A percentile compares a stretch with the other conserved stretches of the same genome.
phyloP scores from a whole-genome alignment of 257 asterid species.

The Buddleja alternifolia region DNA sequence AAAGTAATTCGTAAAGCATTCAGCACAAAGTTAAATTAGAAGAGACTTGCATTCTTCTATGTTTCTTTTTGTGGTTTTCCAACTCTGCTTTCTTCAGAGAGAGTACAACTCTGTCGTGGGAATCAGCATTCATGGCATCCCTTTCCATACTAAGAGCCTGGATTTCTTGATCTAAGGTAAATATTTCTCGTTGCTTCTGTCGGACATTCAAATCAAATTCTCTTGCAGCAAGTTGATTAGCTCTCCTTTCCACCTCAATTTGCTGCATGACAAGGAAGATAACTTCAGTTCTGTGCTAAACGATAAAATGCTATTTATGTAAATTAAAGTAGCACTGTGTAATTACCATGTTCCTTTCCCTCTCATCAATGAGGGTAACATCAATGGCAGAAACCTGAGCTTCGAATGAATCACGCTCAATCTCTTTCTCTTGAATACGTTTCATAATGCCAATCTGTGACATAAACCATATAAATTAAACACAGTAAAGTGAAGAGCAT shows the following conservation, averaged over 20 bases:
- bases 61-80: conserved; percentile 76
- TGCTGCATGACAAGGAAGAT: conserved; percentile 48
- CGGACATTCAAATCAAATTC: conserved; percentile 48
- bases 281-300: conserved; percentile 28
- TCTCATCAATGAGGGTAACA: conserved; percentile 69
- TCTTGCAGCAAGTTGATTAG: conserved; percentile 60
- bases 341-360: conserved; percentile 74
- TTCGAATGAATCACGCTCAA: conserved; percentile 70
- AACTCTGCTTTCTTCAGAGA: conserved; percentile 75
- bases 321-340: conserved; percentile 28
- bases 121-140: conserved; percentile 73
- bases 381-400: conserved; percentile 55
- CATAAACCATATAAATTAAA: conserved; percentile 28
- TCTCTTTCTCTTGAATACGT: conserved; percentile 65
- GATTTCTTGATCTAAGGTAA: conserved; percentile 62
- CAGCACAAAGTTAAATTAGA: conserved; percentile 26
- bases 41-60: conserved; percentile 60
- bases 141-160: conserved; percentile 60
- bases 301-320: conserved; percentile 18
- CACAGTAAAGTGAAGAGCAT: conserved; percentile 23
- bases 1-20: conserved; percentile 18
- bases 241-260: conserved; percentile 70
- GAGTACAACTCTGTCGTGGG: conserved; percentile 78
- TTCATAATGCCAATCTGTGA: conserved; percentile 56
- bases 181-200: conserved; percentile 60